Percentiles rank a stretch among this genome's conserved stretches.
phyloP scores from a whole-genome alignment of 2,329 filamentous ascomycete genomes.

The Trichoderma polysporum region DNA sequence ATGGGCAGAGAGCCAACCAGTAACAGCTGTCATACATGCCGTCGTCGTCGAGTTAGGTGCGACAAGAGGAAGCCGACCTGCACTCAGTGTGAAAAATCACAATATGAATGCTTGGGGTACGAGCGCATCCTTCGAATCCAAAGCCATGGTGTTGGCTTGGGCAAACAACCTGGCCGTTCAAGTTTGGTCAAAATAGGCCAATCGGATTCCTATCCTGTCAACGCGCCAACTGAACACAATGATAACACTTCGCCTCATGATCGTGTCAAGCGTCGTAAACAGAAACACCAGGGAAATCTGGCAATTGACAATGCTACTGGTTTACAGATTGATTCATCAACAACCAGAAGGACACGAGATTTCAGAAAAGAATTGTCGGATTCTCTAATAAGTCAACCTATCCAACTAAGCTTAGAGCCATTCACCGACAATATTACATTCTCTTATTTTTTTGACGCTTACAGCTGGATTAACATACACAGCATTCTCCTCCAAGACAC shows the following conservation, averaged over 20 bases:
- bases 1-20: slow-evolving; percentile 6
- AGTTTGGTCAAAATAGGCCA: not conserved
- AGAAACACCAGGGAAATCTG: not conserved
- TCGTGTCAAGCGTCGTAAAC: not conserved
- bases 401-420: not conserved
- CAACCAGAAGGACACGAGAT: not conserved
- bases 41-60: not conserved
- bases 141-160: not conserved
- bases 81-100: not conserved
- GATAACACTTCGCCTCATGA: not conserved
- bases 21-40: not conserved
- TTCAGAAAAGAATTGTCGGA: not conserved
- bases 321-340: not conserved
- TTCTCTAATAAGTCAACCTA: not conserved
- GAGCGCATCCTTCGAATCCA: not conserved
- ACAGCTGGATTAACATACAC: slow-evolving; percentile 10
- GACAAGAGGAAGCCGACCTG: not conserved
- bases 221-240: not conserved
- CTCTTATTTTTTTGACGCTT: slow-evolving; percentile 8
- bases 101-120: not conserved
- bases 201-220: not conserved
- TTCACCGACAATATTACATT: not conserved
- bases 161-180: not conserved
- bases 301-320: not conserved
- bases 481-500: slow-evolving; percentile 1